phyloP scores from a whole-genome alignment of 768 basidiomycete genomes.

The Psilocybe subaeruginosa region DNA sequence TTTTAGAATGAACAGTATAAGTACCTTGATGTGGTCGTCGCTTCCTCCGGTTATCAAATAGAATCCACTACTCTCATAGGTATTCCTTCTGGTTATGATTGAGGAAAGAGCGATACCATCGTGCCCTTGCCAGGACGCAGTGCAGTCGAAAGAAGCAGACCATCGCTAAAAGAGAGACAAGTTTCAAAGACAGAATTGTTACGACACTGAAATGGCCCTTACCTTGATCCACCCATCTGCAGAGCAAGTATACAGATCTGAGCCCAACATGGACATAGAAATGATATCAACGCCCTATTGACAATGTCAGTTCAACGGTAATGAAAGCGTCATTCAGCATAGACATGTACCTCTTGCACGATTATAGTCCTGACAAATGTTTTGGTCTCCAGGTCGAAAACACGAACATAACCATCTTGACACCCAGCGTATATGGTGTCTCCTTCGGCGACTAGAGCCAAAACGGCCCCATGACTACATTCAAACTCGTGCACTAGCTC shows the following conservation, averaged over 20 bases:
- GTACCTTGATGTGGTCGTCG: constrained; percentile 85
- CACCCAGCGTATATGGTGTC: constrained; percentile 92
- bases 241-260: constrained; percentile 67
- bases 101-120: constrained; percentile 84
- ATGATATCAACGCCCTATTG: constrained; percentile 78
- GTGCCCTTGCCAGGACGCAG: constrained; percentile 83
- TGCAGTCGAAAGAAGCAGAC: constrained; percentile 85
- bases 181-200: background rate
- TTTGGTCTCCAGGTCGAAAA: constrained; percentile 89
- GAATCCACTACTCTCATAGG: constrained; percentile 30
- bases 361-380: constrained; percentile 87
- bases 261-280: constrained; percentile 71
- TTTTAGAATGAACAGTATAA: background rate
- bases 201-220: constrained; percentile 7
- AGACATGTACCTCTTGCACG: constrained; percentile 67
- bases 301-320: background rate
- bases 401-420: constrained; percentile 91
- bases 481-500: constrained; percentile 65
- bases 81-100: constrained; percentile 46
- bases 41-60: constrained; percentile 80
- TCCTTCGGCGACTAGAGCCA: constrained; percentile 74
- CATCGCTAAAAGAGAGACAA: constrained; percentile 54
- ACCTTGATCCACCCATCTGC: constrained; percentile 77
- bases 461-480: constrained; percentile 77
- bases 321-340: background rate